These are phyloP conservation scores for Bjerkandera adusta DNA, from an alignment of 1,284 basidiomycete species.

Conservation along the genomic window DNA sequence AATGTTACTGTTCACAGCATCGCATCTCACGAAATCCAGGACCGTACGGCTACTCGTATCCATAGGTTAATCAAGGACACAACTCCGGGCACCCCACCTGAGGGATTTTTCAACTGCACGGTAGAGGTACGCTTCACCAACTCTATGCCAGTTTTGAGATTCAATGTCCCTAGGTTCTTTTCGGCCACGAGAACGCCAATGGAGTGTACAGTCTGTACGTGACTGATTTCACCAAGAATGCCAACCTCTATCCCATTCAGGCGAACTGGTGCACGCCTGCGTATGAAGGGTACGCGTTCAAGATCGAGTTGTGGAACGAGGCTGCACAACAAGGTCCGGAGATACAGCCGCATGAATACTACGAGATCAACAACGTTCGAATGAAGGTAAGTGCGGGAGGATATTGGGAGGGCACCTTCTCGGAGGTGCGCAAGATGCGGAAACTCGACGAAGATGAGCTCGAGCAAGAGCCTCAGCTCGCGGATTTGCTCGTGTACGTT, in stretches of 20 bases:
- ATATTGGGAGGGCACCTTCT: conserved; percentile 51
- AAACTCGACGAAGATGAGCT: conserved; percentile 42
- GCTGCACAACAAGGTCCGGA: conserved; percentile 38
- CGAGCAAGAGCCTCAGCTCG: conserved; percentile 37
- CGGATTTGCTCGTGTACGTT: conserved; percentile 52
- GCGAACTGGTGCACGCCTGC: conserved; percentile 46
- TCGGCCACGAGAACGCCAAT: conserved; percentile 36
- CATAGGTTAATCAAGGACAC: conserved; percentile 55
- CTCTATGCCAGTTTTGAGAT: conserved; percentile 5
- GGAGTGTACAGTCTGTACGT: conserved; percentile 53
- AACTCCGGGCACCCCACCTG: conserved; percentile 35
- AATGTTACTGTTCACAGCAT: conserved; percentile 23
- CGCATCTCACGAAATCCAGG: too few relatives aligned
- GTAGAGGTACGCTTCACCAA: conserved; percentile 48
- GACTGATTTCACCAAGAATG: conserved; percentile 62
- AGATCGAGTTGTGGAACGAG: conserved; percentile 56
- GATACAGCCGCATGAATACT: conserved; percentile 52
- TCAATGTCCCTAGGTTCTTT: conserved; percentile 41
- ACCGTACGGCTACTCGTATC: too few relatives aligned
- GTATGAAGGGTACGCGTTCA: conserved; percentile 44
- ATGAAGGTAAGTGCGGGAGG: conserved; percentile 40
- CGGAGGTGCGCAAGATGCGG: conserved; percentile 41
- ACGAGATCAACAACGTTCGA: conserved; percentile 53
- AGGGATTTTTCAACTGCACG: conserved; percentile 65
- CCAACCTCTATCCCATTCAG: conserved; percentile 29